These are phyloP conservation scores for Selaginella tamariscina DNA, from an alignment of 75 land plant species.

Conservation along the genomic window DNA sequence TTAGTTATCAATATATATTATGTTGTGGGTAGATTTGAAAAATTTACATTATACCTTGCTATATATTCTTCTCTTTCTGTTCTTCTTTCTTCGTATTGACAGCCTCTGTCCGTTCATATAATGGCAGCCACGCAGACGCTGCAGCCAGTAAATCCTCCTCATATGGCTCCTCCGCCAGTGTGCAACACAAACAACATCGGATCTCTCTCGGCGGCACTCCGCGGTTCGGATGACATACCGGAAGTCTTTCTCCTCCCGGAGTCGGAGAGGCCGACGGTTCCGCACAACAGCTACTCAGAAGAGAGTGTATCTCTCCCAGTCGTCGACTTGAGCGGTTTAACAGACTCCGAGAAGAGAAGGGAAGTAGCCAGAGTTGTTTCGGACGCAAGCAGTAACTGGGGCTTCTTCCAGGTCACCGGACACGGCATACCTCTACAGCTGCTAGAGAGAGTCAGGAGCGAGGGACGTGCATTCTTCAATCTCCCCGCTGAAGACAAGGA, in stretches of 20 bases:
- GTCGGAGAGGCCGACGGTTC: neutral
- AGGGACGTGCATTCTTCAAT: neutral
- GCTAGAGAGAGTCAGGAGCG: neutral
- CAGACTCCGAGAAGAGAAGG: neutral
- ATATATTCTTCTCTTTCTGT: too few relatives aligned
- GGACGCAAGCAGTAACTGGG: neutral
- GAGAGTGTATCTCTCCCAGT: constrained; percentile 5
- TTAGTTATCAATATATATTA: too few relatives aligned
- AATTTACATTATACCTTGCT: too few relatives aligned
- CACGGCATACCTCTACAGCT: constrained; percentile 10
- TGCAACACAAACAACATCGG: neutral
- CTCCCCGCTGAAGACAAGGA: constrained; percentile 12
- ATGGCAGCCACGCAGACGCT: neutral
- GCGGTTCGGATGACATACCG: neutral
- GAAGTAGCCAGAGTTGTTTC: neutral
- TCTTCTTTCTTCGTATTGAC: too few relatives aligned
- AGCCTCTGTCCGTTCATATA: too few relatives aligned
- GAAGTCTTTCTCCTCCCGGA: constrained; percentile 5
- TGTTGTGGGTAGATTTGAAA: too few relatives aligned
- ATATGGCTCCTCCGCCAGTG: neutral
- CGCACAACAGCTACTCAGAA: neutral
- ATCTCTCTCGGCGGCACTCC: neutral
- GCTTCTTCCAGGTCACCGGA: neutral
- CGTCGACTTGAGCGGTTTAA: neutral
- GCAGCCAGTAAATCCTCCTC: neutral